A percentile compares a stretch with the other conserved stretches of the same genome.
These are phyloP conservation scores for Helenozyma baotianmanensis DNA, from an alignment of 805 yeast genomes.

Conservation along the genomic window DNA sequence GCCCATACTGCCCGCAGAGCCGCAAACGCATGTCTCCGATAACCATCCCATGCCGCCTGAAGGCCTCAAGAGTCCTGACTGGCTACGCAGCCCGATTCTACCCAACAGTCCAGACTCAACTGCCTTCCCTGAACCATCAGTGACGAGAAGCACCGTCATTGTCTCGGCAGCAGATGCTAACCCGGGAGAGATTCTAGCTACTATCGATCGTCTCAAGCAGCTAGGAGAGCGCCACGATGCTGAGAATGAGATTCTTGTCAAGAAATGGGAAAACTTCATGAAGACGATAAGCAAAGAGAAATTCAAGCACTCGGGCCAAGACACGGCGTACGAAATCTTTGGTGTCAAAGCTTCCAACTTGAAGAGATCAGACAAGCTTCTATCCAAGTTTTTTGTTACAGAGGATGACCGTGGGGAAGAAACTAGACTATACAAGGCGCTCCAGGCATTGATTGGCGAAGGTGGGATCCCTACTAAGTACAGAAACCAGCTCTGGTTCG, in stretches of 20 bases:
- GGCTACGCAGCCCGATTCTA: too few relatives aligned
- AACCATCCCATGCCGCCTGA: too few relatives aligned
- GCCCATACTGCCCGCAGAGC: too few relatives aligned
- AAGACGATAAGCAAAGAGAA: constrained; percentile 24
- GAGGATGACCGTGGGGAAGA: constrained; percentile 12
- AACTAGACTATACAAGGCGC: constrained; percentile 6
- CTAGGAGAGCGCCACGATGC: constrained; percentile 44
- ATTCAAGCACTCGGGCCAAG: constrained; percentile 10
- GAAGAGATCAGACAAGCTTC: constrained; percentile 12
- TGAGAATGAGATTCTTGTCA: constrained; percentile 31
- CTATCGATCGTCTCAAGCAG: constrained; percentile 28
- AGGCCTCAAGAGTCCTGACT: too few relatives aligned
- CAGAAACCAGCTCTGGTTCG: constrained; percentile 48
- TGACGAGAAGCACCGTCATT: background rate
- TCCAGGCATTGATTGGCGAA: constrained; percentile 29
- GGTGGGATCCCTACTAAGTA: constrained; percentile 47
- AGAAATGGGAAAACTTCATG: constrained; percentile 45
- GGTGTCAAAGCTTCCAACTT: constrained; percentile 38
- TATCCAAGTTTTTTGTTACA: constrained; percentile 11
- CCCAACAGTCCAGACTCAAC: too few relatives aligned
- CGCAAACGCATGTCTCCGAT: too few relatives aligned
- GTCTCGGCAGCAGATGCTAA: background rate
- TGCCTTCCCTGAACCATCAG: background rate
- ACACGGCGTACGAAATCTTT: constrained; percentile 25
- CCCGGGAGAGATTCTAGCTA: constrained; percentile 1